Conservation (phyloP, 164 flowering plant genomes). For the Liriodendron chinense region DNA sequence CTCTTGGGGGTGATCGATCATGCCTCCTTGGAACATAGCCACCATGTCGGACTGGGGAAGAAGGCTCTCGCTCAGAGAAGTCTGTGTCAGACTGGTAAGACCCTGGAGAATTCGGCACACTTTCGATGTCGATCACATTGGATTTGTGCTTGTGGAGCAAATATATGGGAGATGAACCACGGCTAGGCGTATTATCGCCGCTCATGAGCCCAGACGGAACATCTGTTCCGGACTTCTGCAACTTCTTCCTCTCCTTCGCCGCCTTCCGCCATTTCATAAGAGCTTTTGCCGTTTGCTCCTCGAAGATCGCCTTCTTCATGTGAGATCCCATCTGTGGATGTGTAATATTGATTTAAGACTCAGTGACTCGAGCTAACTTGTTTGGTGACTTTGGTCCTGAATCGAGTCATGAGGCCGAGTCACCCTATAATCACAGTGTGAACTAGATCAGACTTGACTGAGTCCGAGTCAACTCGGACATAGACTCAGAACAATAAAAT, state of each 20-base stretch:
- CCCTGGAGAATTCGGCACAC: slow-evolving; percentile 27
- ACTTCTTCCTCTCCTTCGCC: slow-evolving; percentile 38
- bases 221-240: slow-evolving; percentile 26
- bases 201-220: slow-evolving; percentile 28
- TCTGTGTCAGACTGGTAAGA: slow-evolving; percentile 45
- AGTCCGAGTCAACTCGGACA: no score
- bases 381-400: no score
- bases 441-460: no score
- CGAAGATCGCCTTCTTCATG: slow-evolving; percentile 72
- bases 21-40: slow-evolving; percentile 11
- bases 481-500: no score
- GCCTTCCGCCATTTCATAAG: slow-evolving; percentile 61
- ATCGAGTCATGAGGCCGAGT: no score
- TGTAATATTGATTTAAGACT: no score
- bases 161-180: slow-evolving; percentile 50
- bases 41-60: slow-evolving; percentile 3
- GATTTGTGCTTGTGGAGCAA: slow-evolving; percentile 37
- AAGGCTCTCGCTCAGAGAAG: slow-evolving; percentile 32
- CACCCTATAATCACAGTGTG: no score
- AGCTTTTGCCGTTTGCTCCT: slow-evolving; percentile 65
- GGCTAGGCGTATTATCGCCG: slow-evolving; percentile 43
- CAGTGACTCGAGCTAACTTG: no score
- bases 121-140: slow-evolving; percentile 26
- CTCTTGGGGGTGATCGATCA: slow-evolving; percentile 3
- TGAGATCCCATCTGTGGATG: slow-evolving; percentile 63